A percentile compares a stretch with the other conserved stretches of the same genome.
These are phyloP conservation scores for Lyophyllum decastes DNA, from an alignment of 768 basidiomycete species.

Conservation along the genomic window DNA sequence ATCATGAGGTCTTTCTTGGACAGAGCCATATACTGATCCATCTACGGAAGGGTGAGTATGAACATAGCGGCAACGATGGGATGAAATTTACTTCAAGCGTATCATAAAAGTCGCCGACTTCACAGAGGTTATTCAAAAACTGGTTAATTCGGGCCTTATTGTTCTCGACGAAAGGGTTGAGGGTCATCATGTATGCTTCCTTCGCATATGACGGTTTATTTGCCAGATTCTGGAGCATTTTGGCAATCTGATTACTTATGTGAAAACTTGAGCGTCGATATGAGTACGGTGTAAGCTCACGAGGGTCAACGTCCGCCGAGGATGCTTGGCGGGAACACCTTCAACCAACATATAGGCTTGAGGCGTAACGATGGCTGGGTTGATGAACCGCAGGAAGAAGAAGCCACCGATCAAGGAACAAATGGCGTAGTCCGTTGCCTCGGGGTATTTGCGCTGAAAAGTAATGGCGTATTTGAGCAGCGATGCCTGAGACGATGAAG, in stretches of 20 bases:
- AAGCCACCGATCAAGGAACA: constrained; percentile 99
- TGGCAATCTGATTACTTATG: constrained; percentile 74
- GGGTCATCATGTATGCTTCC: constrained; percentile 97
- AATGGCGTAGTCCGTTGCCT: constrained; percentile 97
- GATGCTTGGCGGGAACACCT: constrained; percentile 96
- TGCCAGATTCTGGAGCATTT: constrained; percentile 99
- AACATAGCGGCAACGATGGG: background rate
- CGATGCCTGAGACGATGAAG: background rate
- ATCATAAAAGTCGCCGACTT: constrained; percentile 99
- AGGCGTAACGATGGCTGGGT: constrained; percentile 97
- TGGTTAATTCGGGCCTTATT: constrained; percentile 98
- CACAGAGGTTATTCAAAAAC: constrained; percentile 95
- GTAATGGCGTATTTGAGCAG: background rate
- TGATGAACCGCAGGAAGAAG: constrained; percentile 99
- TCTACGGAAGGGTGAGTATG: constrained; percentile 46
- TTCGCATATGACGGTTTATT: constrained; percentile 99
- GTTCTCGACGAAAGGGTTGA: constrained; percentile 98
- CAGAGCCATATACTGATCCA: constrained; percentile 99
- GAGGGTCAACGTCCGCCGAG: constrained; percentile 91
- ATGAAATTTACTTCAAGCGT: constrained; percentile 78
- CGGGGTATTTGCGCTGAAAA: constrained; percentile 94
- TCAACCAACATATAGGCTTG: constrained; percentile 99
- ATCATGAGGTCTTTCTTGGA: constrained; percentile 99
- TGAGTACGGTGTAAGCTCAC: constrained; percentile 30
- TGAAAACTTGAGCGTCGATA: constrained; percentile 1